Evolutionary conservation across 1,139 yeast genomes (phyloP).

Genomic region (Protomyces inundatus): DNA sequence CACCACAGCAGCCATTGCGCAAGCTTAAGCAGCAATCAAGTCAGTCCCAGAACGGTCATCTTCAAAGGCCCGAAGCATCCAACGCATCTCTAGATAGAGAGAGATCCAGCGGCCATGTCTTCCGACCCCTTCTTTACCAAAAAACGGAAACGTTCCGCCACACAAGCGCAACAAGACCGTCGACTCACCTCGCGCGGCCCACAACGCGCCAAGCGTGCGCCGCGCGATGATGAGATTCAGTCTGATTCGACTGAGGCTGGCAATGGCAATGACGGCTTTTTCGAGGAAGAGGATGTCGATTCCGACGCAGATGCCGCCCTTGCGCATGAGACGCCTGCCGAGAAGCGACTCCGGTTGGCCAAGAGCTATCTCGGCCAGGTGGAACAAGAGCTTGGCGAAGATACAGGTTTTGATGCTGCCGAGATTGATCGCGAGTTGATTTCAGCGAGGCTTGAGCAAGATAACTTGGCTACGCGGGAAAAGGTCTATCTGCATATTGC

Average conservation of each 20-base stretch:
- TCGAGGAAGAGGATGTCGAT: constrained; percentile 35
- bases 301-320: constrained; percentile 59
- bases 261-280: constrained; percentile 31
- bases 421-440: constrained; percentile 85
- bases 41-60: too few relatives aligned
- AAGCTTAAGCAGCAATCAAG: too few relatives aligned
- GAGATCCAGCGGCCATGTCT: not conserved
- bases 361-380: constrained; percentile 83
- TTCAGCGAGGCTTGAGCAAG: constrained; percentile 71
- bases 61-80: too few relatives aligned
- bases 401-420: constrained; percentile 76
- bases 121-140: constrained; percentile 33
- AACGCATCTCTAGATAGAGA: too few relatives aligned
- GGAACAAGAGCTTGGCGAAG: constrained; percentile 53
- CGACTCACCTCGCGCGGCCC: constrained; percentile 22
- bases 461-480: constrained; percentile 47
- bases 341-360: constrained; percentile 88
- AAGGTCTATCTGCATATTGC: constrained; percentile 22
- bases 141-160: constrained; percentile 29
- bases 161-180: constrained; percentile 11
- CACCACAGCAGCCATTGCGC: too few relatives aligned
- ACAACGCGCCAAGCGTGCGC: constrained; percentile 17
- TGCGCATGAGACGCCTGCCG: constrained; percentile 76
- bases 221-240: constrained; percentile 12
- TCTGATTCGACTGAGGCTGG: constrained; percentile 6